A percentile compares a stretch with the other conserved stretches of the same genome.
Conservation (phyloP, 495 filamentous ascomycete species). For the Daldinia decipiens region DNA sequence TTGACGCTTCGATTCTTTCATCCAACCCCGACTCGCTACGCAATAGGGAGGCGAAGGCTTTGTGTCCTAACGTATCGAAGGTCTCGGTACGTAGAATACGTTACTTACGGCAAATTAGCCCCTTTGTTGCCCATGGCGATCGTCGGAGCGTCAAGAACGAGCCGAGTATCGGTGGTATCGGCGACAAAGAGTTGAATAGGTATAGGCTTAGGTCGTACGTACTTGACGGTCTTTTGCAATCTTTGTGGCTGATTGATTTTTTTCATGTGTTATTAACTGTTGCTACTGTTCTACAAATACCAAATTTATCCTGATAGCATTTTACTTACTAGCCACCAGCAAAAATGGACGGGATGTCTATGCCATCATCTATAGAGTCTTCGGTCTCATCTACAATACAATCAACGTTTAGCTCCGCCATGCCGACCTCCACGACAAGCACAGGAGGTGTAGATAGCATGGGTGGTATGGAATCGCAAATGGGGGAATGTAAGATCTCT, state of each 20-base stretch:
- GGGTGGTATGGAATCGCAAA: conserved; percentile 5
- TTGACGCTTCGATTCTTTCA: neutral
- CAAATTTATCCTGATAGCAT: neutral
- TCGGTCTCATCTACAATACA: neutral
- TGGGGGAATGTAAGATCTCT: conserved; percentile 33
- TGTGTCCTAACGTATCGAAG: neutral
- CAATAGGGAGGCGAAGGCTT: neutral
- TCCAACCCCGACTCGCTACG: neutral
- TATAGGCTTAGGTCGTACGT: neutral
- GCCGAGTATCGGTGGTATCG: neutral
- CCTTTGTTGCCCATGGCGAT: conserved; percentile 24
- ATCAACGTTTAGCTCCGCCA: neutral
- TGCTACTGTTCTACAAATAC: too few relatives aligned
- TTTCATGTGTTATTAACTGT: too few relatives aligned
- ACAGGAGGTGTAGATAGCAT: neutral
- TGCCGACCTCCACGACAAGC: conserved; percentile 14
- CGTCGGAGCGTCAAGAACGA: neutral
- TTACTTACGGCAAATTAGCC: neutral
- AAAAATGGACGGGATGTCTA: conserved; percentile 36
- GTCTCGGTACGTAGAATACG: neutral
- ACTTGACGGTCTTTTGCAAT: too few relatives aligned
- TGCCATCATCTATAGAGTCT: conserved; percentile 5
- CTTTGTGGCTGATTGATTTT: neutral
- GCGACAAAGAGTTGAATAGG: conserved; percentile 18
- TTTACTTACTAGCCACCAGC: neutral